Evolutionary conservation across 73 alveolate genomes (phyloP).

Genomic region (Tetrahymena malaccensis): DNA sequence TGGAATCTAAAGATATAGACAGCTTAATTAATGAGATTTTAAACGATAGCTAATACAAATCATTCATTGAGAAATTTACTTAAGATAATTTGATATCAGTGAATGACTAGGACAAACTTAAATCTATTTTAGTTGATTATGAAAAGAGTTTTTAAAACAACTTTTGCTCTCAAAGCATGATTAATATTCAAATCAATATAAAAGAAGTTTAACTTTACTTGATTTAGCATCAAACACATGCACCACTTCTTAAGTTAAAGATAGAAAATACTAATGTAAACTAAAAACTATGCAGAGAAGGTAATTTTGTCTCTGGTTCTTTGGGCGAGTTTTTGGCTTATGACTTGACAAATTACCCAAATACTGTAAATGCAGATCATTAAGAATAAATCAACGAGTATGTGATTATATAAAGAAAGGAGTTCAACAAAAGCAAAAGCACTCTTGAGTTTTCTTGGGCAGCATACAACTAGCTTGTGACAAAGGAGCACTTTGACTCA

Average conservation of each 20-base stretch:
- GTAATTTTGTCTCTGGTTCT: background rate
- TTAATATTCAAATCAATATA: background rate
- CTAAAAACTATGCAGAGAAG: background rate
- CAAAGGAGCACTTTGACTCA: background rate
- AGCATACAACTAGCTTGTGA: background rate
- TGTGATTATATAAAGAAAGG: background rate
- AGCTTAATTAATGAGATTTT: background rate
- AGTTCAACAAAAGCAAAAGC: background rate
- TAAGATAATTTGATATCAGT: background rate
- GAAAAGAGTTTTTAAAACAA: background rate
- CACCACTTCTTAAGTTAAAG: background rate
- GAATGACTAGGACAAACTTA: background rate
- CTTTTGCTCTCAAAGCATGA: background rate
- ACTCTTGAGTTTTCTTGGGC: background rate
- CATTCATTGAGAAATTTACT: background rate
- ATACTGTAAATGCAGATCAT: background rate
- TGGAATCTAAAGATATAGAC: background rate
- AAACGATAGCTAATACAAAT: background rate
- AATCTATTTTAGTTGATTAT: background rate
- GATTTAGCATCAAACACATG: background rate
- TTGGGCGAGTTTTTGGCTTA: background rate
- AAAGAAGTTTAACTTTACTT: background rate
- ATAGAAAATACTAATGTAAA: background rate
- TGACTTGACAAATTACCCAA: background rate
- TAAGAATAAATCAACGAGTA: background rate